Evolutionary conservation across 805 yeast genomes (phyloP).

Genomic region (Nakazawaea pomicola): DNA sequence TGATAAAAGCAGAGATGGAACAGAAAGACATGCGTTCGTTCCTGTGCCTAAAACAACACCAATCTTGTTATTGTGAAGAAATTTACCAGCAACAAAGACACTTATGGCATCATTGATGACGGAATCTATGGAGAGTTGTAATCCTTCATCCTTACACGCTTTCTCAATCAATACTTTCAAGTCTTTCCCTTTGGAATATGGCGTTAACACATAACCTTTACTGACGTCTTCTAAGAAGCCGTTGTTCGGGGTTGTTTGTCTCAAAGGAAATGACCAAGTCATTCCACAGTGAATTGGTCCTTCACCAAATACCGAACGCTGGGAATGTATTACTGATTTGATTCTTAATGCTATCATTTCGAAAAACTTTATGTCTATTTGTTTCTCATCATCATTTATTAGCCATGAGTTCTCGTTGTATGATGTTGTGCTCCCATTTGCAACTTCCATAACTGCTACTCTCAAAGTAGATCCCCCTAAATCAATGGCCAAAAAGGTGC

Average conservation of each 20-base stretch:
- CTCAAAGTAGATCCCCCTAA: slow-evolving; percentile 55
- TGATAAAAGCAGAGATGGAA: slow-evolving; percentile 21
- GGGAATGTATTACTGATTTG: slow-evolving; percentile 20
- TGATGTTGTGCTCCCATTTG: slow-evolving; percentile 7
- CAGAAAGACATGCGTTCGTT: slow-evolving; percentile 45
- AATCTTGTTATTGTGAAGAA: slow-evolving; percentile 29
- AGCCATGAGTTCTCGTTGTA: slow-evolving; percentile 28
- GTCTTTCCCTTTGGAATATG: slow-evolving; percentile 36
- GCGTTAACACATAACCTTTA: slow-evolving; percentile 51
- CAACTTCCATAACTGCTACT: slow-evolving; percentile 23
- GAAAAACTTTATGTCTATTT: slow-evolving; percentile 38
- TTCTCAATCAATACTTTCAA: slow-evolving; percentile 36
- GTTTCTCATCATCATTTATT: slow-evolving; percentile 33
- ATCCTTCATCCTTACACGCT: slow-evolving; percentile 22
- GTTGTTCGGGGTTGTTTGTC: slow-evolving; percentile 33
- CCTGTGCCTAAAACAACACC: slow-evolving; percentile 72
- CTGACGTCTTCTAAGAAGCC: slow-evolving; percentile 49
- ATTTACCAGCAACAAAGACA: slow-evolving; percentile 49
- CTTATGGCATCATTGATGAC: slow-evolving; percentile 66
- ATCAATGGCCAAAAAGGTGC: slow-evolving; percentile 40
- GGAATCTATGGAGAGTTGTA: slow-evolving; percentile 33
- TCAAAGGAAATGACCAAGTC: slow-evolving; percentile 56
- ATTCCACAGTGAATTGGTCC: slow-evolving; percentile 35
- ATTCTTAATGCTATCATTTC: slow-evolving; percentile 33
- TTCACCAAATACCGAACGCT: slow-evolving; percentile 4